Conservation (phyloP, 768 basidiomycete genomes). For the Vishniacozyma victoriae region DNA sequence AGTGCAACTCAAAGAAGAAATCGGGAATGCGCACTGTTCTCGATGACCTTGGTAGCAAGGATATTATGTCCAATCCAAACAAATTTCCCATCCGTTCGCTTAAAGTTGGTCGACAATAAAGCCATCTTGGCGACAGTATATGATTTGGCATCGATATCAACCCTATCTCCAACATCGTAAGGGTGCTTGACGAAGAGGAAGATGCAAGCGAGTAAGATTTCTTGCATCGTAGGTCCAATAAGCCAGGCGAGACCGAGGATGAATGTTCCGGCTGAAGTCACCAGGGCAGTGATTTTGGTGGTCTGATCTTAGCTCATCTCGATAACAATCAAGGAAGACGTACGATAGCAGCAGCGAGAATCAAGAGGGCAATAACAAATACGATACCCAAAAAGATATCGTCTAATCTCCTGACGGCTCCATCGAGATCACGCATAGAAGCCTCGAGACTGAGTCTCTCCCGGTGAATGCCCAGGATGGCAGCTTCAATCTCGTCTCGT, state of each 20-base stretch:
- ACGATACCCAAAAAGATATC: conserved; percentile 77
- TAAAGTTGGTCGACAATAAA: conserved; percentile 58
- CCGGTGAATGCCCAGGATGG: conserved; percentile 66
- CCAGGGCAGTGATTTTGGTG: conserved; percentile 64
- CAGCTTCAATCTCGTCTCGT: conserved; percentile 58
- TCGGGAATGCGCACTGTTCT: conserved; percentile 39
- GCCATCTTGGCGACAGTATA: conserved; percentile 86
- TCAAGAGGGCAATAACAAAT: conserved; percentile 63
- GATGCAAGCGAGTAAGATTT: conserved; percentile 77
- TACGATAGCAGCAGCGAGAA: conserved; percentile 75
- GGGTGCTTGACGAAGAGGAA: conserved; percentile 75
- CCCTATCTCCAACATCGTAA: conserved; percentile 50
- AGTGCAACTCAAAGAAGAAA: too few relatives aligned
- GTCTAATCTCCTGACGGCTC: conserved; percentile 77
- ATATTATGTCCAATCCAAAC: conserved; percentile 47
- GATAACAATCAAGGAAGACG: conserved; percentile 34
- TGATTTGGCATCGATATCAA: conserved; percentile 51
- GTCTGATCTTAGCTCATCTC: conserved; percentile 51
- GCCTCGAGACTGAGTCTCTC: conserved; percentile 78
- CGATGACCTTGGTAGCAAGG: conserved; percentile 47
- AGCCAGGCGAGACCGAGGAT: conserved; percentile 69
- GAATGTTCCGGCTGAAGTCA: conserved; percentile 68
- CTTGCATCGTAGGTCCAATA: conserved; percentile 70
- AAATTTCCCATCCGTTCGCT: conserved; percentile 45
- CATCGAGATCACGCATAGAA: conserved; percentile 83